These are phyloP conservation scores for Colletotrichum australisinense DNA, from an alignment of 2,329 filamentous ascomycete genomes.

Conservation along the genomic window DNA sequence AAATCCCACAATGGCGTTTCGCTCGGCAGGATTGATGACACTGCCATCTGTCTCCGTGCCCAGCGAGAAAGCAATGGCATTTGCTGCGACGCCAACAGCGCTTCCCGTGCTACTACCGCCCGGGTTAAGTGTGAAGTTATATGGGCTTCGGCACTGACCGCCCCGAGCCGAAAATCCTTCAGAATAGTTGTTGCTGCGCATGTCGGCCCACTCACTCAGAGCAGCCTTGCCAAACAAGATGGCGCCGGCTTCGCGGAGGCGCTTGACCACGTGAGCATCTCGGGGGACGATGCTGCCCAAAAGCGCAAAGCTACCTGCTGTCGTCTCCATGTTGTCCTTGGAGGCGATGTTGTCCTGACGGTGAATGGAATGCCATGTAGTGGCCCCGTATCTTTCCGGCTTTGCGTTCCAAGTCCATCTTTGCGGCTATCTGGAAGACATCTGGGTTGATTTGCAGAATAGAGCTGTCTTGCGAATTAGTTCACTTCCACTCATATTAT, in stretches of 20 bases:
- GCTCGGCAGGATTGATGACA: constrained; percentile 78
- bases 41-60: constrained; percentile 82
- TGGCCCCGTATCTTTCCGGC: constrained; percentile 67
- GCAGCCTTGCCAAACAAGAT: constrained; percentile 78
- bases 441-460: constrained; percentile 78
- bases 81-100: constrained; percentile 72
- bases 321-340: constrained; percentile 79
- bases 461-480: constrained; percentile 50
- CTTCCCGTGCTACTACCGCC: constrained; percentile 77
- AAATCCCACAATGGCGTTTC: constrained; percentile 77
- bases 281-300: constrained; percentile 73
- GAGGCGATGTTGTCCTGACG: constrained; percentile 78
- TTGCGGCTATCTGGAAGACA: constrained; percentile 68
- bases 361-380: constrained; percentile 82
- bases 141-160: constrained; percentile 73
- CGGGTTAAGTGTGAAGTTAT: constrained; percentile 76
- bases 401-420: constrained; percentile 70
- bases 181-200: constrained; percentile 75
- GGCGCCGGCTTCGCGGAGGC: constrained; percentile 73
- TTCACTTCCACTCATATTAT: background rate
- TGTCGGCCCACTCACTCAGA: constrained; percentile 80
- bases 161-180: constrained; percentile 75
- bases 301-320: constrained; percentile 76
- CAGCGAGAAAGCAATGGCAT: constrained; percentile 71
- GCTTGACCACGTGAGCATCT: constrained; percentile 73